Conservation (phyloP, 177 flowering plant genomes). For the Vitis hybrid region DNA sequence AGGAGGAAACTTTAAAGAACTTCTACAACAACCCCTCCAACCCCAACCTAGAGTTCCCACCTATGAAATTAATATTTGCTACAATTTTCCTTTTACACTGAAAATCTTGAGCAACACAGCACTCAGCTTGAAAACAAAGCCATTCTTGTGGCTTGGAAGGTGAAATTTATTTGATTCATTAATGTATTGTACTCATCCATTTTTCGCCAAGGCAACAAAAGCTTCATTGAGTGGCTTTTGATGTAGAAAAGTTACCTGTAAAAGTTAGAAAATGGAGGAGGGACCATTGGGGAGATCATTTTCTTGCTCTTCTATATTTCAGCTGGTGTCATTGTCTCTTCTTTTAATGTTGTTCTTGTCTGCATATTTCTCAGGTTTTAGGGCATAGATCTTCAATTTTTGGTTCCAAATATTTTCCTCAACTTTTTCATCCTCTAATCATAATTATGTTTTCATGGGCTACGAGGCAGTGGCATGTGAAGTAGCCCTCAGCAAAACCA, state of each 20-base stretch:
- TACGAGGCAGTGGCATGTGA: constrained; percentile 1
- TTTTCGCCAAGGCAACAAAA: not conserved
- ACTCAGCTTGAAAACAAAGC: too few relatives aligned
- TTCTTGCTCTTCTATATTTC: not conserved
- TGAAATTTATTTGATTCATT: too few relatives aligned
- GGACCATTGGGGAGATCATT: constrained; percentile 13
- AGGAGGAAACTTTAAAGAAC: too few relatives aligned
- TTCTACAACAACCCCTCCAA: too few relatives aligned
- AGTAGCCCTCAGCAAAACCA: constrained; percentile 2
- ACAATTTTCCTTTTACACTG: too few relatives aligned
- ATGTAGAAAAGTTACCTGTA: not conserved
- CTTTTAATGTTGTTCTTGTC: constrained; percentile 17
- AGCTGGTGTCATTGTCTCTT: constrained; percentile 17
- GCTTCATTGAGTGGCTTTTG: not conserved
- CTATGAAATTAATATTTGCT: too few relatives aligned
- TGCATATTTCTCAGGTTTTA: constrained; percentile 6
- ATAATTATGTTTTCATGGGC: not conserved
- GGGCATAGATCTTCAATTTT: constrained; percentile 5
- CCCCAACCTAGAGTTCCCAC: too few relatives aligned
- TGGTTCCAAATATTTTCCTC: not conserved
- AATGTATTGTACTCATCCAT: too few relatives aligned
- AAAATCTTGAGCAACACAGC: too few relatives aligned
- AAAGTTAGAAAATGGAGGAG: constrained; percentile 9
- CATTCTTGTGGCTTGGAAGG: too few relatives aligned
- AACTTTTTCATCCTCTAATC: not conserved